Evolutionary conservation across 2,329 filamentous ascomycete genomes (phyloP).

Genomic region (Botrytis deweyae): DNA sequence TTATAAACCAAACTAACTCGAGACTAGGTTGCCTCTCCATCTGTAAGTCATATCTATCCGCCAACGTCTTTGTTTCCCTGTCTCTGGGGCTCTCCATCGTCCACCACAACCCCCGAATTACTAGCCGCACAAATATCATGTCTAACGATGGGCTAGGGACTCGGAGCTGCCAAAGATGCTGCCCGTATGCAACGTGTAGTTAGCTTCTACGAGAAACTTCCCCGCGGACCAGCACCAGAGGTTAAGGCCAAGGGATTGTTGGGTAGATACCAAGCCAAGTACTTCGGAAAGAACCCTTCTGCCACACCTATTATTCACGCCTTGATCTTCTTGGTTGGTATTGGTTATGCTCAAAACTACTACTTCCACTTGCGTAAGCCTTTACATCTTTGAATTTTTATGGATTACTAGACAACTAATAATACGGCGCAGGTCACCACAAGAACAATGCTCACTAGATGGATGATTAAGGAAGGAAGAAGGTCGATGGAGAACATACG

Average conservation of each 20-base stretch:
- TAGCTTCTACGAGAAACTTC: constrained; percentile 98
- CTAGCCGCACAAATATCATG: background rate
- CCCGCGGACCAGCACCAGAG: constrained; percentile 85
- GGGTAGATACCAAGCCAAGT: constrained; percentile 82
- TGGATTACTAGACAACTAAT: background rate
- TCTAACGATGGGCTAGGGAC: constrained; percentile 59
- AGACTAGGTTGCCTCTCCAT: constrained; percentile 40
- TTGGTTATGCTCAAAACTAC: constrained; percentile 98
- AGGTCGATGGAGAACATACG: constrained; percentile 4
- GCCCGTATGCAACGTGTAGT: constrained; percentile 97
- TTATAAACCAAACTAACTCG: constrained; percentile 23
- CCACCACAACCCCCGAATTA: background rate
- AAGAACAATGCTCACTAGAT: constrained; percentile 99
- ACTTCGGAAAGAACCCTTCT: constrained; percentile 94
- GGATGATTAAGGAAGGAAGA: constrained; percentile 5
- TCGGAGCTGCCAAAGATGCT: constrained; percentile 93
- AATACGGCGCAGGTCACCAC: constrained; percentile 76
- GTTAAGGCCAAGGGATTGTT: constrained; percentile 78
- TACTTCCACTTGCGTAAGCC: constrained; percentile 98
- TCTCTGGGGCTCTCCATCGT: background rate
- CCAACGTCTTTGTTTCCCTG: background rate
- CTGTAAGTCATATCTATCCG: constrained; percentile 34
- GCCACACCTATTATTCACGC: constrained; percentile 84
- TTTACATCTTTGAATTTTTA: background rate
- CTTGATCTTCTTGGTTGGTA: constrained; percentile 70